Base-by-base conservation (phyloP, 192 early-diverging fungal species). In the Mortierella claussenii region DNA sequence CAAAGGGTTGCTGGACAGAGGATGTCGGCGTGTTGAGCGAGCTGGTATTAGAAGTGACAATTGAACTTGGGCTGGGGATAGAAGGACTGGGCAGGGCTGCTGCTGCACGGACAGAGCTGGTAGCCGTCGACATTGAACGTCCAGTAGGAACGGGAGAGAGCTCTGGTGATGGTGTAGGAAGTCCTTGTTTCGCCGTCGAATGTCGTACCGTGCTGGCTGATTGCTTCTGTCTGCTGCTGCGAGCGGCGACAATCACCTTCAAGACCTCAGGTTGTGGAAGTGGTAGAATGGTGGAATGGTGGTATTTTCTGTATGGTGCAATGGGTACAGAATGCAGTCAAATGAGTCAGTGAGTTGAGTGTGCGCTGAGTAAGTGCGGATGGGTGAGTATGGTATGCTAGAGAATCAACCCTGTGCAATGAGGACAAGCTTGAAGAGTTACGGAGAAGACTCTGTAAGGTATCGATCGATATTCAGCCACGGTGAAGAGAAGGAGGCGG, bases 11-110 rank as follows among this genome's bases (percentile, higher is more conserved):
- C 24, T 70, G 68, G 5, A 36, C 20, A 10, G 69, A 46, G 40
- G 58, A 68, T 13, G 40, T 73, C 5, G 69, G 69, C 15, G 69
- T 73, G 43, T 53, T 73, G 49, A 73, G 69, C 4, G 69, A 59
- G 26, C 61, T 65, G 31, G 61, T n/a, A 40, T 56, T 73, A 18
- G 69, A 73, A 23, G 61, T 46, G 18, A 45, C 48, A 31, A 60
- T 65, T 8, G 69, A 73, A 49, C 44, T 73, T 45, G 69, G 69
- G 60, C 69, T 73, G n/a, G 69, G 69, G 62, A 73, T 65, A 30
- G 69, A 65, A 32, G 69, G 69, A 49, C 69, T 73, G 31, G 69
- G 69, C 11, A 61, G 36, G 43, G 68, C 48, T n/a, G 53, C 47
- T n/a, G 53, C 47, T 55, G 65, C 65, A 47, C 65, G 65, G 54